These are phyloP conservation scores for Ceratobasidium sp. DNA, from an alignment of 1,284 basidiomycete species.

Conservation along the genomic window DNA sequence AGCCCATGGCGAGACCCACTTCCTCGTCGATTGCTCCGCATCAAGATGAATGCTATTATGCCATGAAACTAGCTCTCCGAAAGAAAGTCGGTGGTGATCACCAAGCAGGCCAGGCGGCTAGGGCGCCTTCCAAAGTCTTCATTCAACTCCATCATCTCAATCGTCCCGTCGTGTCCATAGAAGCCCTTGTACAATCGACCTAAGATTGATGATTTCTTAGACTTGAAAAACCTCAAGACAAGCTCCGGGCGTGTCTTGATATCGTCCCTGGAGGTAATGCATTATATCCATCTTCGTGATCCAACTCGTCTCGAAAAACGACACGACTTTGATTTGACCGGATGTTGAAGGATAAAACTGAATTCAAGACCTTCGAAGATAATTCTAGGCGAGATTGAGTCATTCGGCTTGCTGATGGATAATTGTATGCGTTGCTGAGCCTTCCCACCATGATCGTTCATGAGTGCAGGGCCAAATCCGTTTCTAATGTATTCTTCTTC, in stretches of 20 bases:
- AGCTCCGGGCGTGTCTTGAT: too few species aligned
- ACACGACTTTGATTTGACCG: conserved; percentile 25
- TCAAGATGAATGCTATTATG: conserved; percentile 29
- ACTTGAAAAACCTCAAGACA: conserved; percentile 16
- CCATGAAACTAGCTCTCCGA: conserved; percentile 37
- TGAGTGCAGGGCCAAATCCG: background rate
- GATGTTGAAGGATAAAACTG: conserved; percentile 26
- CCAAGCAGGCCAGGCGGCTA: conserved; percentile 11
- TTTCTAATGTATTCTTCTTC: conserved; percentile 30
- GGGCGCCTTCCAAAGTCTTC: conserved; percentile 37
- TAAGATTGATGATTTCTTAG: conserved; percentile 31
- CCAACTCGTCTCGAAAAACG: conserved; percentile 38
- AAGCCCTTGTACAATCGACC: conserved; percentile 40
- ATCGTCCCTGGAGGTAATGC: conserved; percentile 9
- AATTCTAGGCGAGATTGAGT: background rate
- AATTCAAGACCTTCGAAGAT: background rate
- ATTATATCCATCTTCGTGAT: conserved; percentile 38
- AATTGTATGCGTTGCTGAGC: conserved; percentile 34
- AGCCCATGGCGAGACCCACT: conserved; percentile 40
- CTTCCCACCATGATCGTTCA: conserved; percentile 26
- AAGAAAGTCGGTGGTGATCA: conserved; percentile 30
- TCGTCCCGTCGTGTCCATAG: conserved; percentile 26
- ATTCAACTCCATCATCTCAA: conserved; percentile 37
- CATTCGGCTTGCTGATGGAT: background rate
- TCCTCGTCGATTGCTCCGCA: conserved; percentile 17